Evolutionary conservation across 2,329 filamentous ascomycete species (phyloP).

Genomic region (Trichoderma pleuroti): DNA sequence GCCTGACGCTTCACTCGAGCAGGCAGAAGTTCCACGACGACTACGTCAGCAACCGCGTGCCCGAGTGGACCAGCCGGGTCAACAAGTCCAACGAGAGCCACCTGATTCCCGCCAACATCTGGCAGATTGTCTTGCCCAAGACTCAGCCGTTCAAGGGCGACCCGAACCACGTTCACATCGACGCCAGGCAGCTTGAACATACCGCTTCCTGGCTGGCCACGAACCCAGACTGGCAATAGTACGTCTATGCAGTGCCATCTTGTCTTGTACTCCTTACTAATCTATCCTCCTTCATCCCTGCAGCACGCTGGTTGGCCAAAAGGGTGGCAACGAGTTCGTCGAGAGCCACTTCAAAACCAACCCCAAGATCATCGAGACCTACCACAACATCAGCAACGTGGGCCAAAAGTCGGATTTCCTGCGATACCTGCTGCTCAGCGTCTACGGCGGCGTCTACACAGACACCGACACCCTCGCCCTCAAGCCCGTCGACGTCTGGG

Average conservation of each 20-base stretch:
- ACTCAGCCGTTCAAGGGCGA: neutral
- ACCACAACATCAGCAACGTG: conserved; percentile 21
- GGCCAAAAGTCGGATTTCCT: conserved; percentile 32
- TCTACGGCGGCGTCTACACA: conserved; percentile 47
- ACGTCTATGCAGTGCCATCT: neutral
- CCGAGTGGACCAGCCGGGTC: neutral
- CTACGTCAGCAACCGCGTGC: neutral
- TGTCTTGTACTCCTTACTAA: neutral
- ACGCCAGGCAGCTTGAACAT: neutral
- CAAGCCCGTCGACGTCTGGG: conserved; percentile 42
- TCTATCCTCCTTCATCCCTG: neutral
- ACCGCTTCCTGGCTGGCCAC: conserved; percentile 14
- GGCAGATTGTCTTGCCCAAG: conserved; percentile 18
- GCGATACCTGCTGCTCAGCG: conserved; percentile 28
- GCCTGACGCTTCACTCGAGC: neutral
- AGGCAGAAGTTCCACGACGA: neutral
- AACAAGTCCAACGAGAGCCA: neutral
- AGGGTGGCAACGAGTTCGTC: conserved; percentile 29
- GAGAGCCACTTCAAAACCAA: conserved; percentile 17
- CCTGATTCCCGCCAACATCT: conserved; percentile 8
- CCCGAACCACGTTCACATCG: neutral
- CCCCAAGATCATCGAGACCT: conserved; percentile 23
- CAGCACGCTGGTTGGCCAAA: conserved; percentile 27
- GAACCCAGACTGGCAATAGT: conserved; percentile 14
- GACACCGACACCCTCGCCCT: conserved; percentile 59